Evolutionary conservation across 495 filamentous ascomycete genomes (phyloP).

Genomic region (Hapsidospora chrysogenum): DNA sequence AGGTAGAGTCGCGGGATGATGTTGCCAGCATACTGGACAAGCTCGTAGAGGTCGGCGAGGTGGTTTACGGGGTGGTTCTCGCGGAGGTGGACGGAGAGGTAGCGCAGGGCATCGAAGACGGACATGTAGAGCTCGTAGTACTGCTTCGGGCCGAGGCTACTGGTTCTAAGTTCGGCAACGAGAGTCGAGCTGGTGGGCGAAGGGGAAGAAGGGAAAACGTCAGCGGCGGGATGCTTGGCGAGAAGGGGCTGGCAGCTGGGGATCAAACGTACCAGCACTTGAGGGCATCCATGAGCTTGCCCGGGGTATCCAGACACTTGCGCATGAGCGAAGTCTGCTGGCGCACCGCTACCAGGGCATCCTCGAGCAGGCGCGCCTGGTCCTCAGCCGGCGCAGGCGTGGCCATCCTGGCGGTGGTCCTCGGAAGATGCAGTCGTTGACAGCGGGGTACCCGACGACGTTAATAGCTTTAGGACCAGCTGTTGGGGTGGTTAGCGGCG

Average conservation of each 20-base stretch:
- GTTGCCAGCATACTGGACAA: constrained; percentile 97
- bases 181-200: constrained; percentile 60
- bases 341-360: constrained; percentile 88
- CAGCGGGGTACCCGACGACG: constrained; percentile 5
- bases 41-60: constrained; percentile 93
- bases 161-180: constrained; percentile 91
- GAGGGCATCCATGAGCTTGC: constrained; percentile 98
- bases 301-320: constrained; percentile 90
- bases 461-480: too few relatives aligned
- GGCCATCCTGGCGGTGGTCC: constrained; percentile 18
- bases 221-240: constrained; percentile 4
- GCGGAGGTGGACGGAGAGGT: constrained; percentile 88
- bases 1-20: constrained; percentile 92
- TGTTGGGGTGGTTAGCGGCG: too few relatives aligned
- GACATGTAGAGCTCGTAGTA: constrained; percentile 99
- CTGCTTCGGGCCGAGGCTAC: constrained; percentile 89
- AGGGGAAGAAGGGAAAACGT: neutral
- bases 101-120: constrained; percentile 92
- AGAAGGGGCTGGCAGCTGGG: neutral
- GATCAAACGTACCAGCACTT: constrained; percentile 94
- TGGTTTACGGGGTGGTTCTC: constrained; percentile 97
- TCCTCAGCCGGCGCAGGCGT: constrained; percentile 64
- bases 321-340: constrained; percentile 95
- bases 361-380: constrained; percentile 85
- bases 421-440: neutral